Percentiles rank a stretch among this genome's conserved stretches.
Evolutionary conservation across 2,329 filamentous ascomycete species (phyloP).

Genomic region (Rachicladosporium sp.): DNA sequence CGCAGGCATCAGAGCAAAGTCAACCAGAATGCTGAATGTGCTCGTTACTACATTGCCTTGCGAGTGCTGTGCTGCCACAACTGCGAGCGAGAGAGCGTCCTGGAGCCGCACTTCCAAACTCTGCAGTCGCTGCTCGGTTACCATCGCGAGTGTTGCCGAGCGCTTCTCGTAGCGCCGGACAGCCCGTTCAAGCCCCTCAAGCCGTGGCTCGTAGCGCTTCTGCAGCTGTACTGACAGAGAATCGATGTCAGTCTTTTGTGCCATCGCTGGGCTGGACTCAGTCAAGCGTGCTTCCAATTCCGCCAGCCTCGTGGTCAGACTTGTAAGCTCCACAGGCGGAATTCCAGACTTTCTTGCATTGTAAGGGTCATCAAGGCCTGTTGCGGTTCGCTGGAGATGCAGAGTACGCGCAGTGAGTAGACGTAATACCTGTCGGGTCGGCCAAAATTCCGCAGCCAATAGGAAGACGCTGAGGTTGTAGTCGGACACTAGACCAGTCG

Average conservation of each 20-base stretch:
- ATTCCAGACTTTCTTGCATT: too few relatives aligned
- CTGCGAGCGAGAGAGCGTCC: constrained; percentile 70
- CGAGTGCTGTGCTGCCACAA: constrained; percentile 48
- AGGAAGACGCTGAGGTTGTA: constrained; percentile 89
- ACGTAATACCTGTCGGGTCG: constrained; percentile 68
- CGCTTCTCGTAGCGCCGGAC: constrained; percentile 88
- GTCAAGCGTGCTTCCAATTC: constrained; percentile 21
- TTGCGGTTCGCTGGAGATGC: constrained; percentile 64
- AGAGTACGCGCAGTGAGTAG: constrained; percentile 68
- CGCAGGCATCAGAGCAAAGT: too few relatives aligned
- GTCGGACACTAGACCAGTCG: constrained; percentile 78
- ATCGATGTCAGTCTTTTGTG: constrained; percentile 21
- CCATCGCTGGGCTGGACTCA: constrained; percentile 12
- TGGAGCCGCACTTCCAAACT: constrained; percentile 59
- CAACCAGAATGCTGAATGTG: too few relatives aligned
- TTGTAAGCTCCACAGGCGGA: constrained; percentile 5
- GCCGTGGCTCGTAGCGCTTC: constrained; percentile 61
- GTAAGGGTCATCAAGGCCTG: constrained; percentile 15
- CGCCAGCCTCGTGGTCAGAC: constrained; percentile 17
- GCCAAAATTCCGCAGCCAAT: constrained; percentile 73
- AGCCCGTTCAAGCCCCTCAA: constrained; percentile 79
- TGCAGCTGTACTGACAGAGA: constrained; percentile 40
- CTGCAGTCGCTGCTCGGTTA: constrained; percentile 63
- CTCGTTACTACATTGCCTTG: background rate
- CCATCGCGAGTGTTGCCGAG: constrained; percentile 58